Conservation (phyloP, 192 early-diverging fungal genomes). For the Tieghemiomyces parasiticus region DNA sequence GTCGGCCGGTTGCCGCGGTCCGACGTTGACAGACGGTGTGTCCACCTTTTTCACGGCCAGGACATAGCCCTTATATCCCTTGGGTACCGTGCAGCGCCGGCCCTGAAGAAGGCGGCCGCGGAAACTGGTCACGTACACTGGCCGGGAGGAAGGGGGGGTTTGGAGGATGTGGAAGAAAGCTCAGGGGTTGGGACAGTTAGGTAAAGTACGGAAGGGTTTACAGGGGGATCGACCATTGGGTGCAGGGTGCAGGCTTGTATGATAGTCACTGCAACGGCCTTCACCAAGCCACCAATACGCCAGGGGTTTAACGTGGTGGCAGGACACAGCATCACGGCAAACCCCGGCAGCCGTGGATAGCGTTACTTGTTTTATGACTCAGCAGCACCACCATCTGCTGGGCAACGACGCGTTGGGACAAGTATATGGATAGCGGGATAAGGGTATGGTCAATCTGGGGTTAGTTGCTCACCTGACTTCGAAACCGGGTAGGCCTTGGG, state of each 20-base stretch:
- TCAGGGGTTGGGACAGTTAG: background rate
- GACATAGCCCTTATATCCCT: background rate
- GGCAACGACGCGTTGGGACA: too few relatives aligned
- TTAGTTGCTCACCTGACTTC: background rate
- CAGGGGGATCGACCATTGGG: too few relatives aligned
- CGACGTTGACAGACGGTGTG: too few relatives aligned
- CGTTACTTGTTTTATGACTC: too few relatives aligned
- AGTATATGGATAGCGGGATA: background rate
- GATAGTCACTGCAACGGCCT: background rate
- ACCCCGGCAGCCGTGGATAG: too few relatives aligned
- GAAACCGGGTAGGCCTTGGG: slow-evolving; percentile 2
- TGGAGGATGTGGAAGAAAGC: background rate
- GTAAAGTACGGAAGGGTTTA: background rate
- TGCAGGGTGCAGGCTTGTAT: too few relatives aligned
- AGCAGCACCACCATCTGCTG: too few relatives aligned
- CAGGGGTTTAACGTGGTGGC: background rate
- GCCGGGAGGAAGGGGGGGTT: background rate
- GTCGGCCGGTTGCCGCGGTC: background rate
- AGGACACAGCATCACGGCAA: too few relatives aligned
- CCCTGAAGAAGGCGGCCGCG: slow-evolving; percentile 8
- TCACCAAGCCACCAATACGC: background rate
- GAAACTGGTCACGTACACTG: background rate
- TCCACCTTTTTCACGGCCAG: background rate
- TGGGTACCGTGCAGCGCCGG: slow-evolving; percentile 5
- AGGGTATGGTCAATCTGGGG: background rate